Percentiles rank a stretch among this genome's conserved stretches.
Conservation (phyloP, 768 basidiomycete species). For the Tephrocybe sp. region DNA sequence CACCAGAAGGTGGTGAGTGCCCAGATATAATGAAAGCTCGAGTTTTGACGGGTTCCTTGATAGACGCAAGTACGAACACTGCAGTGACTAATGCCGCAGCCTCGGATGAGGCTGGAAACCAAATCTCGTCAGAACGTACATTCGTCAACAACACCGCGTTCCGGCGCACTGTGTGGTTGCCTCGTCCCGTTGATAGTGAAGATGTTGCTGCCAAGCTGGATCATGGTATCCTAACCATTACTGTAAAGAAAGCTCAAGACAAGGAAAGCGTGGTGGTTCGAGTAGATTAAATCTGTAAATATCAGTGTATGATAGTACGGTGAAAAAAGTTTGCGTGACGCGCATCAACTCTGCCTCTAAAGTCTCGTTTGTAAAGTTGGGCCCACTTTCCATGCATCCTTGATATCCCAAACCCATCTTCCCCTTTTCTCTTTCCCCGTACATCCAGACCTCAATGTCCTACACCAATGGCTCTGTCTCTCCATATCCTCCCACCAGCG, state of each 20-base stretch:
- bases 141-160: conserved; percentile 56
- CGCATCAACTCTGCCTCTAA: conserved; percentile 8
- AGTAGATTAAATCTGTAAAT: conserved; percentile 24
- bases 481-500: background rate
- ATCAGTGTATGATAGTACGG: background rate
- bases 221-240: conserved; percentile 68
- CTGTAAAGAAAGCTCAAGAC: conserved; percentile 59
- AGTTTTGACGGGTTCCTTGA: background rate
- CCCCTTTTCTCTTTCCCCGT: background rate
- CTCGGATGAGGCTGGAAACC: conserved; percentile 31
- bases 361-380: conserved; percentile 6
- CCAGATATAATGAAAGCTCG: background rate
- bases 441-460: conserved; percentile 5
- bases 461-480: background rate
- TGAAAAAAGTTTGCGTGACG: conserved; percentile 8
- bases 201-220: conserved; percentile 61
- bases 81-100: conserved; percentile 17
- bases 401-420: conserved; percentile 10
- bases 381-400: conserved; percentile 14
- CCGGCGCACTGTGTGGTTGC: conserved; percentile 70
- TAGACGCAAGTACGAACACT: conserved; percentile 13
- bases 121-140: conserved; percentile 59
- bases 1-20: conserved; percentile 6
- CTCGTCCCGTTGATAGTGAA: conserved; percentile 54
- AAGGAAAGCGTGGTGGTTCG: conserved; percentile 48